A percentile compares a stretch with the other conserved stretches of the same genome.
phyloP scores from a whole-genome alignment of 495 filamentous ascomycete species.

The Penicillium maclennaniae region DNA sequence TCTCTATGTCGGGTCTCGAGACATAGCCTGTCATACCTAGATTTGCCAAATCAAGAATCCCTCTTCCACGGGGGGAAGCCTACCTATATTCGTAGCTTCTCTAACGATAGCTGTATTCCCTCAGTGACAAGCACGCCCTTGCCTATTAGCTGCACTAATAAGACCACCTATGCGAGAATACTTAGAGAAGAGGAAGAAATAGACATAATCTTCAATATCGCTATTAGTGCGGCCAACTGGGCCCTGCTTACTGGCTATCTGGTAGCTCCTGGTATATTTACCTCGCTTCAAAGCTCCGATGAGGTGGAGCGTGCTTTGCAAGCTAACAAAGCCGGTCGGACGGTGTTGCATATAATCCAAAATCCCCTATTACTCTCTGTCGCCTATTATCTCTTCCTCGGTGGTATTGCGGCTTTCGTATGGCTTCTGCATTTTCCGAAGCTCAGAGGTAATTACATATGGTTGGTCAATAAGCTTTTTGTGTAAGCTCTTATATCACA shows the following conservation, averaged over 20 bases:
- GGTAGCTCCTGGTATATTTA: slow-evolving; percentile 31
- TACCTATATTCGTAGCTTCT: background rate
- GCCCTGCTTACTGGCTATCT: slow-evolving; percentile 30
- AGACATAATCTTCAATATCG: slow-evolving; percentile 21
- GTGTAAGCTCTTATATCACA: slow-evolving; percentile 1
- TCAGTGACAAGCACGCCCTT: background rate
- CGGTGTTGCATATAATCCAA: slow-evolving; percentile 2
- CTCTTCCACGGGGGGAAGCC: background rate
- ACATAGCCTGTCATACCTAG: background rate
- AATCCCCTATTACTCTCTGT: slow-evolving; percentile 6
- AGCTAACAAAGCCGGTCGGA: slow-evolving; percentile 2
- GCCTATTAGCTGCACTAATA: background rate
- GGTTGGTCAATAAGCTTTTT: slow-evolving; percentile 6
- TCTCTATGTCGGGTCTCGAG: too few relatives aligned
- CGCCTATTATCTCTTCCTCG: slow-evolving; percentile 2
- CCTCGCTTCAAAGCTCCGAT: slow-evolving; percentile 20
- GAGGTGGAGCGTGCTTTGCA: background rate
- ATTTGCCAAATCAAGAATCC: background rate
- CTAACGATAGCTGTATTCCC: background rate
- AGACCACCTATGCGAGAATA: slow-evolving; percentile 24
- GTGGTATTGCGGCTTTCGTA: slow-evolving; percentile 1
- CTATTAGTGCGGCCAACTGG: slow-evolving; percentile 27
- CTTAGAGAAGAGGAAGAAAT: slow-evolving; percentile 23
- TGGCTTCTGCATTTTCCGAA: slow-evolving; percentile 4
- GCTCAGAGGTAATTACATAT: slow-evolving; percentile 4